Base-by-base conservation (phyloP, 2,329 filamentous ascomycete species). In the Zasmidium angulare region DNA sequence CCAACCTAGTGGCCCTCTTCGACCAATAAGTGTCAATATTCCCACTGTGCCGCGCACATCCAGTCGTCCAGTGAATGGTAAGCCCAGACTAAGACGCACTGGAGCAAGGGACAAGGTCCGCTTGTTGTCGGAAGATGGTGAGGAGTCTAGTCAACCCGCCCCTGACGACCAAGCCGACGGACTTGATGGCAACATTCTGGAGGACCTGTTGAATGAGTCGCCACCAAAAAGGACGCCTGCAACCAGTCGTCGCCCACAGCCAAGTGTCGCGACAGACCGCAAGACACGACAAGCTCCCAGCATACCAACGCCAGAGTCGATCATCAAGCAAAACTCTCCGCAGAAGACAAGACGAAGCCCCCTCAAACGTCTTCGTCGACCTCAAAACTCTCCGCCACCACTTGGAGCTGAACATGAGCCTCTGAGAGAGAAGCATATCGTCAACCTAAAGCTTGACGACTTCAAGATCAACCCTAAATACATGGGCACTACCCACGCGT, bases 391-490 rank as follows among this genome's bases (percentile, higher is more conserved):
- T 7, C 69, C 67, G 23, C 64, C 66, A 20, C 60, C 67, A 22
- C 55, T 64, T 6, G 49, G 57, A 20, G 71, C 71, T 2, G 67
- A 77, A 47, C 70, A 77, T 19, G 75, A 76, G 59, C 78, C 79
- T 1, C 79, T 90, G 17, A 85, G 91, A 51, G 72, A 79, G 10
- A 84, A 82, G 53, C 82, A 86, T 0, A 63, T 86, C 2, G 75
- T 80, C 0, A 77, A 82, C 31, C 81, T 96, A 12, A 77, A 77
- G 14, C 77, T 89, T 0, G 83, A 85, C 12, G 88, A 96, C 74
- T 97, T 96, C 79, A 93, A 88, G 71, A 80, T 95, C 67, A 96
- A 96, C 64, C 87, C 90, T 0, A 77, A 79, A 3, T 82, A 80
- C 65, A 93, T 93, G 63, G 82, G 88, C 46, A 89, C 90, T 1